Conservation (phyloP, 164 flowering plant genomes). For the Umbellularia californica region DNA sequence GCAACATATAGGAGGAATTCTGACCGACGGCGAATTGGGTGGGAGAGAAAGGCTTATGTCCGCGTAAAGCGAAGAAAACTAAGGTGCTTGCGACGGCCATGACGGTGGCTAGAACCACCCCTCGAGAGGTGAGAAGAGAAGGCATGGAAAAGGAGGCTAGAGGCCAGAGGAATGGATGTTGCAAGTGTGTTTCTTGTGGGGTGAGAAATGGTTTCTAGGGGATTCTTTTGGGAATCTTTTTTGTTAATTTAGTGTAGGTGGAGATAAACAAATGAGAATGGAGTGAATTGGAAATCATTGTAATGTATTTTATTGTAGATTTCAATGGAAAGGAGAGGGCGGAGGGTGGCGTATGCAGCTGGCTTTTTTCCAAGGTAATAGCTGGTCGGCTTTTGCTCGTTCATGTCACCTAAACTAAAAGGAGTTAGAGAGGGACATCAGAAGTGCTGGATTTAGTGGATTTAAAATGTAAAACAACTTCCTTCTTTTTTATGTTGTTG, state of each 20-base stretch:
- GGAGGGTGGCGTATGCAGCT: neutral
- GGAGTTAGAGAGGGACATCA: neutral
- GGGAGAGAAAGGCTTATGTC: slow-evolving; percentile 34
- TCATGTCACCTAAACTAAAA: neutral
- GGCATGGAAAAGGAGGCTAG: slow-evolving; percentile 31
- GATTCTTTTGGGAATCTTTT: neutral
- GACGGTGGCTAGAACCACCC: slow-evolving; percentile 61
- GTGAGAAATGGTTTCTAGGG: neutral
- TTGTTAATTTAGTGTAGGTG: neutral
- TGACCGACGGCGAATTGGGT: slow-evolving; percentile 10
- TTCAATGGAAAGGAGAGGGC: neutral
- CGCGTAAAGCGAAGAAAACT: slow-evolving; percentile 49
- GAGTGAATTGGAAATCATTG: neutral
- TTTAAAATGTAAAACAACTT: too few relatives aligned
- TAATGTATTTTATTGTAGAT: neutral
- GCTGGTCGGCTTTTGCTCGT: neutral
- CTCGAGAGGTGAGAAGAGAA: slow-evolving; percentile 48
- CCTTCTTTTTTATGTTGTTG: too few relatives aligned
- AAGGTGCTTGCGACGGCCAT: slow-evolving; percentile 72
- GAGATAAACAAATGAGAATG: neutral
- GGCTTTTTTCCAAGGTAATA: neutral
- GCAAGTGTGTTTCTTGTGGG: neutral
- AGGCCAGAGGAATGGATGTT: neutral
- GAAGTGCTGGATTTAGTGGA: neutral
- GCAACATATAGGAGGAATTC: slow-evolving; percentile 10